Base-by-base conservation (phyloP, 495 filamentous ascomycete species). In the Tirmania nivea region DNA sequence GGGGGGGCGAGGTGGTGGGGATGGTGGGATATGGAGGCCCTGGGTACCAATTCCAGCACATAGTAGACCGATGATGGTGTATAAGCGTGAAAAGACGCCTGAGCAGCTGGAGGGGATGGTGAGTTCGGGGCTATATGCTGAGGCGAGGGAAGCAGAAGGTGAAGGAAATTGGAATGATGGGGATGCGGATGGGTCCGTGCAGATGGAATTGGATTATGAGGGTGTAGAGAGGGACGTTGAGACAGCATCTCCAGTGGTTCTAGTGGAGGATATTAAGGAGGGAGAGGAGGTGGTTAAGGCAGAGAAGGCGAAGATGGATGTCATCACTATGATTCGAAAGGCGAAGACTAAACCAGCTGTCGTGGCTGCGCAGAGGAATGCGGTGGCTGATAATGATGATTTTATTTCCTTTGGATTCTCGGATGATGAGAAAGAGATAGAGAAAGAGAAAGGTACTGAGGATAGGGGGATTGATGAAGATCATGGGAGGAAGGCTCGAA, bases 321-420 rank as follows among this genome's bases (percentile, higher is more conserved):
- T 65, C 45, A 64, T 65, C 42, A 57, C 59, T 36, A 61, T 65
- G 62, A 61, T 65, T 36, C 58, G 62, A 31, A 31, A 64, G 61
- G 59, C 72, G 68, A 17, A 74, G 61, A 0, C 75, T 68, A 47
- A 71, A 55, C 1, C 69, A 69, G 1, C 25, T 25, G 16, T 31
- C 12, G 52, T 17, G 25, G 39, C 51, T 47, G 17, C 52, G 21
- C 52, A 52, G 17, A 59, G 66, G 56, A 36, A 70, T 60, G 21
- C 73, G 8, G 8, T 66, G 60, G 47, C 70, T 69, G 31, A 70
- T 59, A 36, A 60, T 19, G 53, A 77, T 51, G 16, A 70, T 61
- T 54, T 68, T 62, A 64, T 78, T 72, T 20, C 63, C 42, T 21
- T 76, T 69, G 57, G 60, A 56, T 56, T 67, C 67, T n/a, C 67